These are phyloP conservation scores for Schizochytrium sp. DNA, from an alignment of 108 stramenopile species.

Conservation along the genomic window DNA sequence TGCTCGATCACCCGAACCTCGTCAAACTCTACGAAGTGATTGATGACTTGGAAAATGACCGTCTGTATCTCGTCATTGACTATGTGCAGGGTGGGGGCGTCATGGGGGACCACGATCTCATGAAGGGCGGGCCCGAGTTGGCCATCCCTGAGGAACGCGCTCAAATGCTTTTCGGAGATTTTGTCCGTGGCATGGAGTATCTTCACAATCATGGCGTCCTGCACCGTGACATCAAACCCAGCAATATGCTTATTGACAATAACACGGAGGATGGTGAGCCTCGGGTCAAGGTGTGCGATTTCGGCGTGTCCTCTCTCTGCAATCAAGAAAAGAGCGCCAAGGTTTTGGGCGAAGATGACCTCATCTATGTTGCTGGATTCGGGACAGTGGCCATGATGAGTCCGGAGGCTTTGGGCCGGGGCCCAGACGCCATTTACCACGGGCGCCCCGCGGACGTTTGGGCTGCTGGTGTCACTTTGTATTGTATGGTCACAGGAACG, in stretches of 20 bases:
- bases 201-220: slow-evolving; percentile 53
- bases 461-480: neutral
- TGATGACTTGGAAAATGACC: slow-evolving; percentile 61
- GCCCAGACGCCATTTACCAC: neutral
- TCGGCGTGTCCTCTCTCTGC: slow-evolving; percentile 52
- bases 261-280: slow-evolving; percentile 32
- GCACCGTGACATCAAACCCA: slow-evolving; percentile 52
- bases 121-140: slow-evolving; percentile 59
- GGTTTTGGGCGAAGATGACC: neutral
- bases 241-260: slow-evolving; percentile 51
- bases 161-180: slow-evolving; percentile 61
- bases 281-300: slow-evolving; percentile 57
- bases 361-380: neutral
- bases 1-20: slow-evolving; percentile 66
- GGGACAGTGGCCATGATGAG: neutral
- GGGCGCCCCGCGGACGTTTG: slow-evolving; percentile 3
- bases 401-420: neutral
- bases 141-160: slow-evolving; percentile 60
- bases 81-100: slow-evolving; percentile 59
- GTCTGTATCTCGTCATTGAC: slow-evolving; percentile 71
- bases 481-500: neutral
- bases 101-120: slow-evolving; percentile 68
- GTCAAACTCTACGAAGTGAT: slow-evolving; percentile 60
- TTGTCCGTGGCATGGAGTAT: slow-evolving; percentile 66
- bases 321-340: slow-evolving; percentile 46